Evolutionary conservation across 2,329 filamentous ascomycete species (phyloP).

Genomic region (Fusarium fujikuroi): DNA sequence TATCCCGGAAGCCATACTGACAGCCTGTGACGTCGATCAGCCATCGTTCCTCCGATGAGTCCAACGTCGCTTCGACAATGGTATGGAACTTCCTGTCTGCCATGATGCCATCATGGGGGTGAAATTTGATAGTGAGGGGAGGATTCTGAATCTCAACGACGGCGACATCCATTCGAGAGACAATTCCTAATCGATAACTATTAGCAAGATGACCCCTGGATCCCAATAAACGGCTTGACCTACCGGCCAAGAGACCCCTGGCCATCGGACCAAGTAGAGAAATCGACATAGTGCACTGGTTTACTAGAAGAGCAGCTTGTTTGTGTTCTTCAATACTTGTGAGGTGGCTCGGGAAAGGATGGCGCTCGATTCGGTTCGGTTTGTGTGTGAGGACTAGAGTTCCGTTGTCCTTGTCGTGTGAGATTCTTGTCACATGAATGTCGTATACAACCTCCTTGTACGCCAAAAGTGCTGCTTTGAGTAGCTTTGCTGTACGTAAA

Average conservation of each 20-base stretch:
- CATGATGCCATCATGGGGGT: background rate
- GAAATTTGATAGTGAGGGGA: conserved; percentile 4
- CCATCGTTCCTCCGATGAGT: conserved; percentile 12
- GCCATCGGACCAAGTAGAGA: conserved; percentile 21
- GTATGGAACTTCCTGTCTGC: background rate
- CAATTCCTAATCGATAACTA: background rate
- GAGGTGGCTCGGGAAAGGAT: conserved; percentile 9
- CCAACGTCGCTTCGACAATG: conserved; percentile 1
- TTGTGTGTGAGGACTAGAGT: conserved; percentile 8
- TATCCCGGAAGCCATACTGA: conserved; percentile 30
- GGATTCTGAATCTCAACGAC: background rate
- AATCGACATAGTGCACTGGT: conserved; percentile 7
- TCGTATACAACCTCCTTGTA: conserved; percentile 16
- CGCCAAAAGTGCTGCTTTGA: conserved; percentile 15
- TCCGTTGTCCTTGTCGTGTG: background rate
- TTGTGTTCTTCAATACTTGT: conserved; percentile 8
- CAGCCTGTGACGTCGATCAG: conserved; percentile 22
- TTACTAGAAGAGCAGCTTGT: conserved; percentile 13
- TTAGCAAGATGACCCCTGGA: background rate
- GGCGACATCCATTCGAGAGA: background rate
- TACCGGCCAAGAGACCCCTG: conserved; percentile 6
- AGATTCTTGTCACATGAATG: conserved; percentile 2
- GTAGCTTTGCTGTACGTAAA: conserved; percentile 3
- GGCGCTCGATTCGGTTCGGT: background rate
- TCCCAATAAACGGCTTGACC: background rate